A percentile compares a stretch with the other conserved stretches of the same genome.
phyloP scores from a whole-genome alignment of 2,329 filamentous ascomycete species.

The Nemania abortiva region DNA sequence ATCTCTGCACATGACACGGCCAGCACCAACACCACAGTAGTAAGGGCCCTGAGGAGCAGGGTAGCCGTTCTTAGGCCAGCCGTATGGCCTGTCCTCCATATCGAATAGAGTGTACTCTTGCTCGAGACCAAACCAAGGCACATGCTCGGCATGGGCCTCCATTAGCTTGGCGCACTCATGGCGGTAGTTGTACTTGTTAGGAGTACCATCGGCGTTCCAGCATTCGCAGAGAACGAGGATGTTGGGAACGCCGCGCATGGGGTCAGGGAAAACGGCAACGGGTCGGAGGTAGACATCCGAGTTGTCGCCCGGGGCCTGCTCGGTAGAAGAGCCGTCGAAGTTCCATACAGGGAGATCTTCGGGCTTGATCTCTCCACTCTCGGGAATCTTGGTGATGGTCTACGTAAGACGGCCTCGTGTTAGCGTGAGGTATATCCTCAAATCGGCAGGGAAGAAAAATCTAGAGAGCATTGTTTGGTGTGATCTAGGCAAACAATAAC shows the following conservation, averaged over 20 bases:
- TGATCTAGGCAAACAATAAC: neutral
- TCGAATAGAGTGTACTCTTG: constrained; percentile 98
- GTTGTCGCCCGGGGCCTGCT: constrained; percentile 93
- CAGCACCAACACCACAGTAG: constrained; percentile 97
- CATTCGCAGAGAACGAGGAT: constrained; percentile 95
- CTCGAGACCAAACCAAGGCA: constrained; percentile 98
- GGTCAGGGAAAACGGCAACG: constrained; percentile 88
- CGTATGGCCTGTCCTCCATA: constrained; percentile 86
- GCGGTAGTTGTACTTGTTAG: constrained; percentile 99
- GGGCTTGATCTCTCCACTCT: constrained; percentile 60
- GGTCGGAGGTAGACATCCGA: constrained; percentile 97
- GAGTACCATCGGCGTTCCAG: constrained; percentile 92
- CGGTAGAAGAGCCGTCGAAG: constrained; percentile 79
- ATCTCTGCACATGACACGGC: constrained; percentile 97
- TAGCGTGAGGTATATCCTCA: constrained; percentile 33
- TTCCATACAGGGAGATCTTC: constrained; percentile 68
- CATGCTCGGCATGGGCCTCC: constrained; percentile 83
- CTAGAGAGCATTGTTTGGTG: neutral
- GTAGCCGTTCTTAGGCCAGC: constrained; percentile 86
- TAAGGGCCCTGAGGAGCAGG: constrained; percentile 93
- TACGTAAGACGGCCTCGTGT: constrained; percentile 45
- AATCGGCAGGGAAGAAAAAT: constrained; percentile 10
- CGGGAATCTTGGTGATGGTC: constrained; percentile 61
- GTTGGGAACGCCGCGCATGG: constrained; percentile 90
- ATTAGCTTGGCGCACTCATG: constrained; percentile 92